Conservation (phyloP, 768 basidiomycete genomes). For the Terana coerulea region DNA sequence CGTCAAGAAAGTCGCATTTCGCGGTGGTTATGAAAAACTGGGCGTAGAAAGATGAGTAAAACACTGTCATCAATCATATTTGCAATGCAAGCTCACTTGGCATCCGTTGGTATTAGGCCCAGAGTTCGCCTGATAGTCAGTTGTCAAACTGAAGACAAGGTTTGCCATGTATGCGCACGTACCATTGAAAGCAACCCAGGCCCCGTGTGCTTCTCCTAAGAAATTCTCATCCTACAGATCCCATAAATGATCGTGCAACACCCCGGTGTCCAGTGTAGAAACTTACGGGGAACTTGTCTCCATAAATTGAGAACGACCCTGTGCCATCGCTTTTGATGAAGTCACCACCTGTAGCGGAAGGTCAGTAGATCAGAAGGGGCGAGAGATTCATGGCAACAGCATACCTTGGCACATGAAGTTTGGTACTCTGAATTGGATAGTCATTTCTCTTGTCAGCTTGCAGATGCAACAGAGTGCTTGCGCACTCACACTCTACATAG, state of each 20-base stretch:
- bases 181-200: constrained; percentile 94
- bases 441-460: constrained; percentile 14
- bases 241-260: not conserved
- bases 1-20: constrained; percentile 93
- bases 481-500: constrained; percentile 62
- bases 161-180: constrained; percentile 11
- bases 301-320: constrained; percentile 95
- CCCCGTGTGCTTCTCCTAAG: constrained; percentile 77
- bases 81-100: constrained; percentile 43
- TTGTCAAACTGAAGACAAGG: constrained; percentile 1
- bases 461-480: constrained; percentile 6
- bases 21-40: constrained; percentile 97
- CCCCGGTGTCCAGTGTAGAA: not conserved
- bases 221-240: constrained; percentile 86
- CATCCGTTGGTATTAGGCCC: constrained; percentile 94
- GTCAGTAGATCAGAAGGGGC: not conserved
- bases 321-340: constrained; percentile 95
- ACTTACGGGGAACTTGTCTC: constrained; percentile 85
- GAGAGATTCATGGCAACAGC: constrained; percentile 15
- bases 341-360: constrained; percentile 68
- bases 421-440: constrained; percentile 51
- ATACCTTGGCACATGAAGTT: constrained; percentile 97
- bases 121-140: constrained; percentile 74
- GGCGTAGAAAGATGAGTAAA: not conserved
- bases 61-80: not conserved